Conservation (phyloP, 1,139 yeast species). For the Saccharomycopsis hybrid region DNA sequence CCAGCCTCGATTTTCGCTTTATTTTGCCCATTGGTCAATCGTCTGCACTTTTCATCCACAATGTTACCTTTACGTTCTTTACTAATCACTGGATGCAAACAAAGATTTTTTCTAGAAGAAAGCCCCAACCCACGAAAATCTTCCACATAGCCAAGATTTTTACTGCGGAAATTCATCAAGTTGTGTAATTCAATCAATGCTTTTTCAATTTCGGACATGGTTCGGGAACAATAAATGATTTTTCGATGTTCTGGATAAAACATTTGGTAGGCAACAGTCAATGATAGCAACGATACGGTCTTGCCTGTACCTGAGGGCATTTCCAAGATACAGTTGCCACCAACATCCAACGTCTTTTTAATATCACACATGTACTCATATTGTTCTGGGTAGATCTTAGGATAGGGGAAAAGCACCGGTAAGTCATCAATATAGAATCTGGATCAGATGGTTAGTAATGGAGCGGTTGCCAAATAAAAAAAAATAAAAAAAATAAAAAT, state of each 20-base stretch:
- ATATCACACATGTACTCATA: slow-evolving; percentile 96
- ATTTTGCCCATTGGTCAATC: slow-evolving; percentile 88
- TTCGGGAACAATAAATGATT: slow-evolving; percentile 95
- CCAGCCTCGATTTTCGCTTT: slow-evolving; percentile 61
- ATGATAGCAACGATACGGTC: slow-evolving; percentile 81
- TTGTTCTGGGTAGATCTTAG: slow-evolving; percentile 95
- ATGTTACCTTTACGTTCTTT: slow-evolving; percentile 87
- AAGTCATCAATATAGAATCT: slow-evolving; percentile 89
- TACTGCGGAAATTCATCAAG: slow-evolving; percentile 78
- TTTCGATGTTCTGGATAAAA: slow-evolving; percentile 92
- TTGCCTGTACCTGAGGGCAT: slow-evolving; percentile 99
- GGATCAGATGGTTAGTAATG: no score
- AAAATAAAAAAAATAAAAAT: no score
- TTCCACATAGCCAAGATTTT: slow-evolving; percentile 77
- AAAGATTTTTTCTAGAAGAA: slow-evolving; percentile 88
- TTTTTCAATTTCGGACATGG: slow-evolving; percentile 98
- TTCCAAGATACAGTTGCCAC: slow-evolving; percentile 95
- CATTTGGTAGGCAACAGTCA: slow-evolving; percentile 94
- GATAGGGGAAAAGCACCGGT: slow-evolving; percentile 96
- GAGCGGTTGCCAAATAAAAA: no score
- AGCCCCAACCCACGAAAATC: slow-evolving; percentile 91
- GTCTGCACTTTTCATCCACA: slow-evolving; percentile 93
- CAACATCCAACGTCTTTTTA: slow-evolving; percentile 87
- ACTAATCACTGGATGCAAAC: slow-evolving; percentile 83
- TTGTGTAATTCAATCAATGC: slow-evolving; percentile 87